Evolutionary conservation across 139 green algal genomes (phyloP).

Genomic region (Haematococcus lacustris): DNA sequence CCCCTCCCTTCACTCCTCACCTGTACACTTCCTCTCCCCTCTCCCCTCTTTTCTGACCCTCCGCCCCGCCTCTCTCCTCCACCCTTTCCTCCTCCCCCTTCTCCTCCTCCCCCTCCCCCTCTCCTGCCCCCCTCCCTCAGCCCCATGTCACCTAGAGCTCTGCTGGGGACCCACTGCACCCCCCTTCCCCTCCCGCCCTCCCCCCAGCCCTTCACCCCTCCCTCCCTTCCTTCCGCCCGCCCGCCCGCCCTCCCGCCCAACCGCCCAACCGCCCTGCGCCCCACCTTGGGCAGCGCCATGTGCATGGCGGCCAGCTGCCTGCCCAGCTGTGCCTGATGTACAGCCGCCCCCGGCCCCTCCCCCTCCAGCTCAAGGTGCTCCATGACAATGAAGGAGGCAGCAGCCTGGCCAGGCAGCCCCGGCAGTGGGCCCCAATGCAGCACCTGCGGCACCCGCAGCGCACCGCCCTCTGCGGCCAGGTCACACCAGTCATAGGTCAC

Average conservation of each 20-base stretch:
- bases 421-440: too few species aligned
- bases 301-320: slow-evolving; percentile 81
- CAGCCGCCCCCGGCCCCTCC: slow-evolving; percentile 5
- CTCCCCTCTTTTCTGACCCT: too few species aligned
- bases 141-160: neutral
- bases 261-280: neutral
- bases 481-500: too few species aligned
- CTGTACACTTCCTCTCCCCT: too few species aligned
- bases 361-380: slow-evolving; percentile 78
- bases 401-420: too few species aligned
- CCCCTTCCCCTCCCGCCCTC: neutral
- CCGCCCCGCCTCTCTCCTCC: too few species aligned
- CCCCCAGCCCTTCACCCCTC: too few species aligned
- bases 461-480: too few species aligned
- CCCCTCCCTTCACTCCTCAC: too few species aligned
- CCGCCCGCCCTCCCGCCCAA: neutral
- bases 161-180: neutral
- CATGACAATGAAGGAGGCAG: slow-evolving; percentile 99
- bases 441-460: too few species aligned
- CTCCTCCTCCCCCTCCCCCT: neutral
- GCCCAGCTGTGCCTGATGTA: slow-evolving; percentile 59
- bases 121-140: neutral
- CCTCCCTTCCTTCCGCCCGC: too few species aligned
- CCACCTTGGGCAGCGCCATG: slow-evolving; percentile 54
- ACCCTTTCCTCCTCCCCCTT: too few species aligned